Evolutionary conservation across 306 rosid genomes (phyloP), one percentile per base, ranked within the genome.

Genomic region (Fagus sylvatica): DNA sequence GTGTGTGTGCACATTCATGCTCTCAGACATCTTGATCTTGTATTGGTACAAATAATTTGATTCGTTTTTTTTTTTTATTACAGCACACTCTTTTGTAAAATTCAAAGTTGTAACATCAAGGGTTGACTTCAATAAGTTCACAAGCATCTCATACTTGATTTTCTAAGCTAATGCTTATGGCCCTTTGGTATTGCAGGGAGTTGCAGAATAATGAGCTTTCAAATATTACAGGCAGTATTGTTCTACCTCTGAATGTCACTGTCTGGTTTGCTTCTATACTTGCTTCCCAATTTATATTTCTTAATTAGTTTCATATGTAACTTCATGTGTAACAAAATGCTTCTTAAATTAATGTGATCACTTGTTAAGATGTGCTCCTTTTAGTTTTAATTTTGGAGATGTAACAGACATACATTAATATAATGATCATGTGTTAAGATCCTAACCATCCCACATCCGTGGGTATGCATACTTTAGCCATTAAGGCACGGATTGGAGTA

Each of bases 161-260:
- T n/a, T 51, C 80, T 83, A 46, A 87, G 54, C 40, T 4, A 36
- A 62, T 34, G 36, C 53, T 57, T 80, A 19, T 79, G 76, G 76
- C 82, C 81, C 66, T 75, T 77, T 68, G 40, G 79, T 74, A 62
- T 75, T 85, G 79, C 84, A 96, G 99, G 89, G 90, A 96, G 67
- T 82, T 96, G 86, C 91, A 90, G 86, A 86, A 93, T 82, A 96
- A 96, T 73, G 1, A 36, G 4, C 71, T 96, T 78, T 65, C 90
- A 70, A 43, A 42, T 79, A 79, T 96, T 82, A 69, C 78, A 33
- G 98, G 96, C 86, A 90, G 76, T 67, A 85, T 48, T 4, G 42
- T 32, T 75, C 66, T 90, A 77, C 99, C 91, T 75, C 79, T 48
- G 61, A 88, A 96, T 81, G 91, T 93, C 85, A 83, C 97, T 4